Evolutionary conservation across 2,329 filamentous ascomycete species (phyloP), one percentile per base, ranked within the genome.

Genomic region (Teratosphaeria viscida): DNA sequence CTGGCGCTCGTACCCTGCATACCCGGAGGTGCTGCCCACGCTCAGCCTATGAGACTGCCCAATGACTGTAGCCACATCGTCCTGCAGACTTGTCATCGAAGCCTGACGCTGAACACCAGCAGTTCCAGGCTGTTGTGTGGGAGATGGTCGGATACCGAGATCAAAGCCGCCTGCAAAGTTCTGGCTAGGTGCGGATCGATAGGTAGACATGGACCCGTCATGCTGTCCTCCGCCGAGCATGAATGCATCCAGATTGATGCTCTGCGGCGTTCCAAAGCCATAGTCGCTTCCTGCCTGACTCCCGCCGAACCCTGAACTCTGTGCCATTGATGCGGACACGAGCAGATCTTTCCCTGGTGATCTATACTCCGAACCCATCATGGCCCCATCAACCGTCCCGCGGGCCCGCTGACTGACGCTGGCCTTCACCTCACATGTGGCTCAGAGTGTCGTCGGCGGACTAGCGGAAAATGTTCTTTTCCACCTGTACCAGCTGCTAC

Each of bases 261-360:
- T 67, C 54, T 65, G 62, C 5, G 66, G 59, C 34, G 64, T 65
- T 26, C 65, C 66, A 61, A 68, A 66, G 43, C 61, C 65, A 58
- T 69, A 69, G 52, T 70, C 68, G 57, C 66, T 68, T 55, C 64
- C 63, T 8, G 65, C 57, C 61, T 67, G 68, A 59, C 68, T 68
- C 16, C 60, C 65, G 27, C 63, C 64, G 32, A 66, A 70, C 5
- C 57, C 64, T 14, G 67, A 66, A 27, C 62, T 62, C 32, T 65
- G 64, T 26, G 47, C 27, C 35, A 60, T 62, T 56, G 67, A 57
- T 19, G 58, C 59, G n/a, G 58, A 57, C 14, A 63, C 65, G 11
- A 70, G 61, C 60, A 67, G 54, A 55, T 64, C 58, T 54, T 62
- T 61, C 53, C 55, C 57, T 56, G 63, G 61, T 52, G 65, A 63